phyloP scores from a whole-genome alignment of 2,329 filamentous ascomycete species.

The Trichoderma gracile region DNA sequence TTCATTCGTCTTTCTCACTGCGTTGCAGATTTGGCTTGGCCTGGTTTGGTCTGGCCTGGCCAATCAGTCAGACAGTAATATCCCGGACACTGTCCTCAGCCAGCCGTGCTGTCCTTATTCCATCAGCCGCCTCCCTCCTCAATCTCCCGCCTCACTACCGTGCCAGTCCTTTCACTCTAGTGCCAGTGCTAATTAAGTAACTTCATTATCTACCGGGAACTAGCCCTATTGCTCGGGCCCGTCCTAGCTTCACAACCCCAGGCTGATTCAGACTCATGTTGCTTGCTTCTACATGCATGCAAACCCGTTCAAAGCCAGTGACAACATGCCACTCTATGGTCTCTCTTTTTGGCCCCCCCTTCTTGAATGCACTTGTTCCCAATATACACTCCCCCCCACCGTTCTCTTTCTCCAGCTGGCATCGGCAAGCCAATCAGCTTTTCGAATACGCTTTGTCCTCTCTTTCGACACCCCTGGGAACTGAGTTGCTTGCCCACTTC shows the following conservation, averaged over 20 bases:
- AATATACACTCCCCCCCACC: conserved; percentile 30
- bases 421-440: conserved; percentile 27
- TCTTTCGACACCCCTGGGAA: conserved; percentile 28
- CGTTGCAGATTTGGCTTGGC: conserved; percentile 1
- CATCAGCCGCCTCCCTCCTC: neutral
- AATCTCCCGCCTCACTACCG: conserved; percentile 7
- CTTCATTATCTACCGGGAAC: conserved; percentile 6
- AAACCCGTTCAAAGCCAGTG: conserved; percentile 14
- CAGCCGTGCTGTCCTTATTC: conserved; percentile 5
- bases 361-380: conserved; percentile 20
- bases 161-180: conserved; percentile 6
- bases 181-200: conserved; percentile 8
- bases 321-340: neutral
- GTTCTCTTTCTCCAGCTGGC: conserved; percentile 27
- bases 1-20: neutral
- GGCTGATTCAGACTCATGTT: conserved; percentile 12
- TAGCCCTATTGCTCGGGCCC: conserved; percentile 25
- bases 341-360: conserved; percentile 1
- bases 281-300: conserved; percentile 25
- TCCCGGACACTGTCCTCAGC: conserved; percentile 5
- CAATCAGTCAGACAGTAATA: neutral
- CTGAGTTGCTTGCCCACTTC: conserved; percentile 19
- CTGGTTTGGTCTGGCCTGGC: neutral
- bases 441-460: conserved; percentile 31
- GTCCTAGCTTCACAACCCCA: conserved; percentile 23